Conservation (phyloP, 208 protist genomes). For the Leishmania tarentolae region DNA sequence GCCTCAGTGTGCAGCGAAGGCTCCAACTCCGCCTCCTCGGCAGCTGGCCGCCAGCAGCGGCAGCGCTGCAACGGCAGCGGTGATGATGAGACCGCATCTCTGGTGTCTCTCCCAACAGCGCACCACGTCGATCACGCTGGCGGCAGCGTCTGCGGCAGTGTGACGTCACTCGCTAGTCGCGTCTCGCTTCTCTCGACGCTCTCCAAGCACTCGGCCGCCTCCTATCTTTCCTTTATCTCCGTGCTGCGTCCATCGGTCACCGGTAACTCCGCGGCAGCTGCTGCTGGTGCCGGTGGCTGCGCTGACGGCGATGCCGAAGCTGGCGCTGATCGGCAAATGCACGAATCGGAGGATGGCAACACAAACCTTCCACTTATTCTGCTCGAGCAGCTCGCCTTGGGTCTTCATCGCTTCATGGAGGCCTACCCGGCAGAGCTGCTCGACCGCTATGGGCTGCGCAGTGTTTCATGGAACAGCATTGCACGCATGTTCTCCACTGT, state of each 20-base stretch:
- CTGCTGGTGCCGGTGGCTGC: slow-evolving; percentile 1
- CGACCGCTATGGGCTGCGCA: slow-evolving; percentile 58
- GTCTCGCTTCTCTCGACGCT: slow-evolving; percentile 84
- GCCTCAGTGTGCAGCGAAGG: neutral
- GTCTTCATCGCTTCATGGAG: slow-evolving; percentile 64
- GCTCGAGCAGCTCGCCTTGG: slow-evolving; percentile 78
- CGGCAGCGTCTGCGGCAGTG: slow-evolving; percentile 23
- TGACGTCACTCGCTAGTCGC: slow-evolving; percentile 63
- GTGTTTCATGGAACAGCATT: slow-evolving; percentile 66
- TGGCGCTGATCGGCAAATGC: slow-evolving; percentile 33
- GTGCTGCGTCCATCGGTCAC: slow-evolving; percentile 57
- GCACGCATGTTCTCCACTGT: slow-evolving; percentile 65
- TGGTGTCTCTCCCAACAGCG: slow-evolving; percentile 21
- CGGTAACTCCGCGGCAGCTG: neutral
- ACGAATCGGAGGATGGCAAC: slow-evolving; percentile 88
- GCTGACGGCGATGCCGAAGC: slow-evolving; percentile 9
- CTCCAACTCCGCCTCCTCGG: neutral
- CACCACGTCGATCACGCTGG: slow-evolving; percentile 2
- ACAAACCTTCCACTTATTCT: slow-evolving; percentile 89
- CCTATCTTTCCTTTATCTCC: slow-evolving; percentile 83
- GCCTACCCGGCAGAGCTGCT: slow-evolving; percentile 37
- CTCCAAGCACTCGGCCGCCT: slow-evolving; percentile 67
- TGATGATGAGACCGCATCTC: slow-evolving; percentile 20
- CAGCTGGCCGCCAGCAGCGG: neutral
- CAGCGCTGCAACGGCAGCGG: neutral